Base-by-base conservation (phyloP, 2,329 filamentous ascomycete species). In the Cryoendolithus antarcticus region DNA sequence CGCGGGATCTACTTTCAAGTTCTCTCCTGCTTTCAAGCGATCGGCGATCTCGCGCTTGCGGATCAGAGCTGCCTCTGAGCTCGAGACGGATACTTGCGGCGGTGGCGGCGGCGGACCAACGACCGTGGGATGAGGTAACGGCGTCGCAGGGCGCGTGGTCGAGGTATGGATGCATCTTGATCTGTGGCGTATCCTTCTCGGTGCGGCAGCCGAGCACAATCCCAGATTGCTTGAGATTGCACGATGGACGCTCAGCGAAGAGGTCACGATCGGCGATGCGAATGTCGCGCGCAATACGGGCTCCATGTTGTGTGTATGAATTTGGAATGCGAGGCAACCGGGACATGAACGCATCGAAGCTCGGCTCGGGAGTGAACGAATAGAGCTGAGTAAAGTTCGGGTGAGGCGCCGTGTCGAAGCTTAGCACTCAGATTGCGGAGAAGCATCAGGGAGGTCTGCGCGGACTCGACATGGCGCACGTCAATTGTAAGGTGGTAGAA, bases 41-140 rank as follows among this genome's bases (percentile, higher is more conserved):
- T 71, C 67, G 3, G 65, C 65, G 52, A 74, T 70, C 45, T 67
- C 62, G 43, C 62, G 59, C 48, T 70, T 69, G 38, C 67, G 56
- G 27, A 64, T 65, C 10, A 72, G 53, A 11, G 65, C 58, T 30
- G 68, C 66, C 38, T 65, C 59, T 24, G 70, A 64, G 41, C 67
- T 64, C 10, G 68, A 61, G 6, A 66, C 56, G 3, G 63, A 50
- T 4, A 71, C 65, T 35, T 65, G 61, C 10, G 75, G 75, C 12
- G 72, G 66, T 47, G 67, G 67, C 3, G 75, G 75, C 30, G 75
- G 75, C 38, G 74, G 74, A 3, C 74, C 75, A 35, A 73, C 65
- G 8, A 74, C 67, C 8, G 71, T 75, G 39, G 74, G 66, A 45
- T 66, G 64, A 5, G 73, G 67, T 41, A 77, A 64, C 9, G 74